phyloP scores from a whole-genome alignment of 2,329 filamentous ascomycete species.

The Aspergillus sp. region DNA sequence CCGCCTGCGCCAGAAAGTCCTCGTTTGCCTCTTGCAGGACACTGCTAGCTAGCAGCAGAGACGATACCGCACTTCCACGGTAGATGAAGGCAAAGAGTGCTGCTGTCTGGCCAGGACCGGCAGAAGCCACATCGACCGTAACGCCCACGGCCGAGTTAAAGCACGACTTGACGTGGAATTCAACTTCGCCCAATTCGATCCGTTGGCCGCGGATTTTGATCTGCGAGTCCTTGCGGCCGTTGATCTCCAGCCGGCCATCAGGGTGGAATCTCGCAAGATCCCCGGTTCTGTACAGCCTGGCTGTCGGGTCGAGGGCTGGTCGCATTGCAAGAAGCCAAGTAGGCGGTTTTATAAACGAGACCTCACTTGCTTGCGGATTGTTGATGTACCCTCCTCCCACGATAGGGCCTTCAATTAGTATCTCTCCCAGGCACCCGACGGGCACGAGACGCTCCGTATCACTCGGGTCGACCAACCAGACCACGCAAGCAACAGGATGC shows the following conservation, averaged over 20 bases:
- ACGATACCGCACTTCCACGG: no score
- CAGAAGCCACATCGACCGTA: neutral
- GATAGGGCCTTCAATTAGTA: conserved; percentile 7
- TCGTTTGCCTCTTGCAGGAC: no score
- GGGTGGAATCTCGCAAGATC: neutral
- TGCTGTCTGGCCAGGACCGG: no score
- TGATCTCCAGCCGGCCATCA: neutral
- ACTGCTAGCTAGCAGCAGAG: no score
- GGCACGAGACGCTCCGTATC: conserved; percentile 1
- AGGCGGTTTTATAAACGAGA: neutral
- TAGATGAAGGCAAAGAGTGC: no score
- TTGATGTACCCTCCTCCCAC: conserved; percentile 38
- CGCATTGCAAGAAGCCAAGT: neutral
- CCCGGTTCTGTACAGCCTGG: neutral
- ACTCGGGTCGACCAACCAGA: conserved; percentile 4
- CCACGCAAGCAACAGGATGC: neutral
- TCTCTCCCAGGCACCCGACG: conserved; percentile 17
- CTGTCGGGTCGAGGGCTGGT: neutral
- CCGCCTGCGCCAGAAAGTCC: no score
- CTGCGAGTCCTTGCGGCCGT: neutral
- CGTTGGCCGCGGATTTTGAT: neutral
- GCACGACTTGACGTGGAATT: neutral
- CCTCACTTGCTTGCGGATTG: conserved; percentile 5
- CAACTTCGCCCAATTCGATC: neutral
- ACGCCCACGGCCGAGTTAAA: neutral